These are phyloP conservation scores for Mycothermus thermophilus DNA, from an alignment of 495 filamentous ascomycete species.

Conservation along the genomic window DNA sequence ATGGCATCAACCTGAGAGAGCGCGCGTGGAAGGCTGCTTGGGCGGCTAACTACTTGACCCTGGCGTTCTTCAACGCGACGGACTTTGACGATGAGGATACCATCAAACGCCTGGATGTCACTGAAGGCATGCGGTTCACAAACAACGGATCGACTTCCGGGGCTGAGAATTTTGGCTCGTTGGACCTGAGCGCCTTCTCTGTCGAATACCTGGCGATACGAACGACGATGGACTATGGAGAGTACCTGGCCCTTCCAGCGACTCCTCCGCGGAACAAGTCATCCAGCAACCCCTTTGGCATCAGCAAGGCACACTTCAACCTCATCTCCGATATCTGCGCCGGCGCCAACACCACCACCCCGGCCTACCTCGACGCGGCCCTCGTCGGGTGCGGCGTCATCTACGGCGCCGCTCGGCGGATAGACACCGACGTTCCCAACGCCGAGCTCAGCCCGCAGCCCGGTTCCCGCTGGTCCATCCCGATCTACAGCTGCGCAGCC, in stretches of 20 bases:
- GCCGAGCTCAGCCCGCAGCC: conserved; percentile 17
- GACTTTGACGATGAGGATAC: neutral
- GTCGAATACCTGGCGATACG: conserved; percentile 1
- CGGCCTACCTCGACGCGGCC: conserved; percentile 29
- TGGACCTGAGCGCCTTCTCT: conserved; percentile 12
- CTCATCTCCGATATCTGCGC: conserved; percentile 14
- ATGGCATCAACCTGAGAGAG: conserved; percentile 14
- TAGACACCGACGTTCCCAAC: conserved; percentile 17
- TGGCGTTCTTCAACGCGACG: conserved; percentile 12
- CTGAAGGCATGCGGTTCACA: conserved; percentile 7
- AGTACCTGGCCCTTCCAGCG: conserved; percentile 2
- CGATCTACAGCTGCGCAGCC: conserved; percentile 29
- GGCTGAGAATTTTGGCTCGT: conserved; percentile 10
- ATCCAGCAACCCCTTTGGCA: conserved; percentile 12
- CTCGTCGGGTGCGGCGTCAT: conserved; percentile 25
- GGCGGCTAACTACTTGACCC: conserved; percentile 21
- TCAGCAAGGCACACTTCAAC: conserved; percentile 11
- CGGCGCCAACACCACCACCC: conserved; percentile 12
- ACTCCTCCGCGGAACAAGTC: neutral
- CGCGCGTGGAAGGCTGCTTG: conserved; percentile 32
- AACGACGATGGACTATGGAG: conserved; percentile 1
- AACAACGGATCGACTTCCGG: conserved; percentile 10
- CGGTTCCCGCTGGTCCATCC: conserved; percentile 23
- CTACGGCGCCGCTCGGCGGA: conserved; percentile 19
- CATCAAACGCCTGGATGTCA: conserved; percentile 1